These are phyloP conservation scores for Rhododendron mucronatum DNA, from an alignment of 148 eudicot species.

Conservation along the genomic window DNA sequence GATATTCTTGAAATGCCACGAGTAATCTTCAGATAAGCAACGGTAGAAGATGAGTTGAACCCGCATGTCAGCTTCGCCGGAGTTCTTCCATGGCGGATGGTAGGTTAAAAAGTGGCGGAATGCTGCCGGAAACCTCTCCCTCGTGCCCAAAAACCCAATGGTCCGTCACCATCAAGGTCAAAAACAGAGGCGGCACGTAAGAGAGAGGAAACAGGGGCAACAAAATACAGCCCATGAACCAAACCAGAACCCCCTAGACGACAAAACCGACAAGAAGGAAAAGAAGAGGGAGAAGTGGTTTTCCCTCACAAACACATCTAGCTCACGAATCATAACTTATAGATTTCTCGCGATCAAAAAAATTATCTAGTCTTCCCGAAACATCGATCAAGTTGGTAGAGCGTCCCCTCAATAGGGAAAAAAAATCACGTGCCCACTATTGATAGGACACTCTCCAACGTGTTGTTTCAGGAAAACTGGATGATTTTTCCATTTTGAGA, in stretches of 20 bases:
- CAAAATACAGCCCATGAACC: constrained; percentile 3
- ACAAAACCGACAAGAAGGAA: not conserved
- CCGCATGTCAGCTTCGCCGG: not conserved
- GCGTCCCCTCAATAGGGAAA: not conserved
- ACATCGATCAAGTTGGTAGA: not conserved
- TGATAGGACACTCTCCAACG: not conserved
- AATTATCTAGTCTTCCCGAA: not conserved
- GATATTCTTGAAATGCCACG: not conserved
- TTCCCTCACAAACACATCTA: not conserved
- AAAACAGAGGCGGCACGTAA: constrained; percentile 2
- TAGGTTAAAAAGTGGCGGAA: constrained; percentile 1
- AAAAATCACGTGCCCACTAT: not conserved
- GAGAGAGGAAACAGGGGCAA: not conserved
- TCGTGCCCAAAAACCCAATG: constrained; percentile 16
- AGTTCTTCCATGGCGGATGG: not conserved
- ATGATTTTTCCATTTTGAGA: not conserved
- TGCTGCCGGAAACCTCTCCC: constrained; percentile 11
- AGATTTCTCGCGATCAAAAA: not conserved
- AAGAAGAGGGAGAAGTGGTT: not conserved
- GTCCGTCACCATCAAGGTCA: constrained; percentile 7
- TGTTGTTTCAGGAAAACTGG: not conserved
- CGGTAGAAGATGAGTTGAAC: not conserved
- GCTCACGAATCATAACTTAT: not conserved
- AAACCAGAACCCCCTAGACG: not conserved
- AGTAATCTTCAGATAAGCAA: not conserved